Percentiles rank a stretch among this genome's conserved stretches.
Evolutionary conservation across 2,329 filamentous ascomycete genomes (phyloP).

Genomic region (Phialophora macrospora): DNA sequence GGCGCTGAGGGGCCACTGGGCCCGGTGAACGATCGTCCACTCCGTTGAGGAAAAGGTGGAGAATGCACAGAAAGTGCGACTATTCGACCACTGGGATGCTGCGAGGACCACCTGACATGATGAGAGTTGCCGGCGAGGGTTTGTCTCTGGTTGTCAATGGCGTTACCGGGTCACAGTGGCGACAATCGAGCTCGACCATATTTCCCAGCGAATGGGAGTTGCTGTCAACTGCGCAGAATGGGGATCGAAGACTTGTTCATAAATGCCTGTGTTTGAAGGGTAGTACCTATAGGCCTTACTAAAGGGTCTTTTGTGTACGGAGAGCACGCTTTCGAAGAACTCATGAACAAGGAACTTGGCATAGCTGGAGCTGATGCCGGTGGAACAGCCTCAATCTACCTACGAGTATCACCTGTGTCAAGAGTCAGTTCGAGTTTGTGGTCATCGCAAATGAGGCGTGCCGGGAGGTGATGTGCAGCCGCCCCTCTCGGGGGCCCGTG

Average conservation of each 20-base stretch:
- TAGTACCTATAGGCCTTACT: background rate
- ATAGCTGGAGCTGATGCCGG: background rate
- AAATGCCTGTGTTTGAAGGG: background rate
- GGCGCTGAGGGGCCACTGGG: background rate
- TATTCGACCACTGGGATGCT: background rate
- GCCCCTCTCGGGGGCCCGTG: background rate
- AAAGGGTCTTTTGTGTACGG: background rate
- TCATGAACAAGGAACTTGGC: background rate
- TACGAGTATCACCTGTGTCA: background rate
- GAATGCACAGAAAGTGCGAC: background rate
- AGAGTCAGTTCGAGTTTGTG: background rate
- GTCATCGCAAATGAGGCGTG: background rate
- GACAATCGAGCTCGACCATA: background rate
- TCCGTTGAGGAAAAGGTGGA: background rate
- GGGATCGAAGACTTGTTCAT: background rate
- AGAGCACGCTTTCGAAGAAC: background rate
- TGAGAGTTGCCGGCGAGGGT: background rate
- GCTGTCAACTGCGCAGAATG: background rate
- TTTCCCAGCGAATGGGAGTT: background rate
- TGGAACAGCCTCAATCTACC: background rate
- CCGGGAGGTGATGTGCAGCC: background rate
- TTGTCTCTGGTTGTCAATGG: background rate
- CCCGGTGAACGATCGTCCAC: background rate
- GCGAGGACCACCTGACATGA: background rate
- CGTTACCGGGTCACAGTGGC: background rate